These are phyloP conservation scores for Candida quercuum DNA, from an alignment of 805 yeast species.

Conservation along the genomic window DNA sequence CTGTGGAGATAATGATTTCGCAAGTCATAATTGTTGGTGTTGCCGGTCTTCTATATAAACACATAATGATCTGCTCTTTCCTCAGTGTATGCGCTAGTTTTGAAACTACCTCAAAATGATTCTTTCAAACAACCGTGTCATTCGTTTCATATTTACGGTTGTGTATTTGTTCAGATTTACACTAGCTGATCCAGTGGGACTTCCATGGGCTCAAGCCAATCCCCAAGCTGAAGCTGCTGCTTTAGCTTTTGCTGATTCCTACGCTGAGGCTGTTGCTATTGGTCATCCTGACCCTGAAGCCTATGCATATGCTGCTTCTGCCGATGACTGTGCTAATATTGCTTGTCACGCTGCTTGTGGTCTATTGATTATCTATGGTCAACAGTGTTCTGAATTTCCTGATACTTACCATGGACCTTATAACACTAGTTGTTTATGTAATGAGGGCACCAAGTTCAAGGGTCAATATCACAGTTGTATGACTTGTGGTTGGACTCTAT, in stretches of 20 bases:
- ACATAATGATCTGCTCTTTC: no score
- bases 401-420: slow-evolving; percentile 13
- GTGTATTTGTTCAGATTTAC: no score
- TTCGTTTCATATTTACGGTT: no score
- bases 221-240: slow-evolving; percentile 12
- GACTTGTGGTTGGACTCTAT: slow-evolving; percentile 31
- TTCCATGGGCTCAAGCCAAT: slow-evolving; percentile 13
- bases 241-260: slow-evolving; percentile 9
- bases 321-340: slow-evolving; percentile 21
- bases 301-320: slow-evolving; percentile 21
- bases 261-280: slow-evolving; percentile 10
- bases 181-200: slow-evolving; percentile 6
- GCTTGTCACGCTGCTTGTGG: slow-evolving; percentile 29
- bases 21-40: no score
- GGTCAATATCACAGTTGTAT: slow-evolving; percentile 24
- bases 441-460: slow-evolving; percentile 17
- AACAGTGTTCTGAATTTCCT: slow-evolving; percentile 16
- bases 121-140: no score
- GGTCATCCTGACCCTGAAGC: slow-evolving; percentile 21
- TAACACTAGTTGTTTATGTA: slow-evolving; percentile 25
- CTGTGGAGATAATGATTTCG: no score
- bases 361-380: slow-evolving; percentile 25
- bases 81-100: no score
- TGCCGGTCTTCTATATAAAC: no score
- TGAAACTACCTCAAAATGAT: no score